A percentile compares a stretch with the other conserved stretches of the same genome.
Evolutionary conservation across 352 stramenopile species (phyloP).

Genomic region (Pythium dissotocum): DNA sequence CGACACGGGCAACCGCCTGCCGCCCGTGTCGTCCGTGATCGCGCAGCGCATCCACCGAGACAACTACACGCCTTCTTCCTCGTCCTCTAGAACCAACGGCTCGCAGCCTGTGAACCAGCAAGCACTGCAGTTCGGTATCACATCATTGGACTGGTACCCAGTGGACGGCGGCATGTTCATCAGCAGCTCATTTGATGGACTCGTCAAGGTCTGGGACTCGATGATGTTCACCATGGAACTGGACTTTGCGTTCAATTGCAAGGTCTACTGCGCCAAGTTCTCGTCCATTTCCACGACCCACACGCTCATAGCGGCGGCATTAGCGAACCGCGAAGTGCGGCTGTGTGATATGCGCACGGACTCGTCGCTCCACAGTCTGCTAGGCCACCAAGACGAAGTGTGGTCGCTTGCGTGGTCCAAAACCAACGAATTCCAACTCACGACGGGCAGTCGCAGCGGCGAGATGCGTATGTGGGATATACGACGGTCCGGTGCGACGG

Average conservation of each 20-base stretch:
- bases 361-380: conserved; percentile 60
- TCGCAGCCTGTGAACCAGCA: background rate
- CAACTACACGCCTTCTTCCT: background rate
- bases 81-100: background rate
- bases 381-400: conserved; percentile 79
- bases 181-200: conserved; percentile 64
- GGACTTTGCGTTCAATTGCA: conserved; percentile 56
- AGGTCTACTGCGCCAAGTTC: conserved; percentile 70
- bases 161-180: conserved; percentile 83
- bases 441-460: conserved; percentile 54
- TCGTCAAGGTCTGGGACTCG: conserved; percentile 77
- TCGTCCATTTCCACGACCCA: conserved; percentile 58
- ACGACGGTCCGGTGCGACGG: conserved; percentile 74
- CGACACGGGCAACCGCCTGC: conserved; percentile 37
- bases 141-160: conserved; percentile 86
- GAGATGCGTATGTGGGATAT: conserved; percentile 88
- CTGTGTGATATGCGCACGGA: conserved; percentile 78
- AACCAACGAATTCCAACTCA: conserved; percentile 69
- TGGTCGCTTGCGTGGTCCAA: conserved; percentile 79
- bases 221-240: conserved; percentile 69
- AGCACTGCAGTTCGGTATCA: conserved; percentile 58
- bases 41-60: conserved; percentile 4
- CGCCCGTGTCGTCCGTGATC: conserved; percentile 32
- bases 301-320: conserved; percentile 69
- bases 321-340: conserved; percentile 55